These are phyloP conservation scores for Pseudogymnoascus sp. DNA, from an alignment of 2,329 filamentous ascomycete species.

Conservation along the genomic window DNA sequence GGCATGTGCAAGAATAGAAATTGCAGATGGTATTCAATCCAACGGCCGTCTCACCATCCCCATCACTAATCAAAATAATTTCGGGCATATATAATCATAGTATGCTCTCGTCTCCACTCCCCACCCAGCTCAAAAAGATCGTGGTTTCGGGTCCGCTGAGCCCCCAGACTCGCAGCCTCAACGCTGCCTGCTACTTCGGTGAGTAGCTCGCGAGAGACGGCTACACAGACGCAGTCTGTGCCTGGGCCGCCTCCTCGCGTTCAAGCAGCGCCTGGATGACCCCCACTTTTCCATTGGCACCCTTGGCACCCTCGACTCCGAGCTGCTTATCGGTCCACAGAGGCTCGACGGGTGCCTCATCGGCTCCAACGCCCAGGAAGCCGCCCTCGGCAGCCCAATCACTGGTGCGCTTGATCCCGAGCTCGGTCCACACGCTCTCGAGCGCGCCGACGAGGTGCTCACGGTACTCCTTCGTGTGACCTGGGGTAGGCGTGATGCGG, in stretches of 20 bases:
- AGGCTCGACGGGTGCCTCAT: conserved; percentile 51
- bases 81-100: neutral
- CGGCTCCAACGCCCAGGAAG: conserved; percentile 83
- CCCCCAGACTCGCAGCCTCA: conserved; percentile 13
- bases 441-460: conserved; percentile 78
- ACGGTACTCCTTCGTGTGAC: conserved; percentile 76
- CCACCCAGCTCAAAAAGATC: conserved; percentile 20
- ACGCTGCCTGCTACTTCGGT: neutral
- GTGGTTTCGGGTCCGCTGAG: conserved; percentile 30
- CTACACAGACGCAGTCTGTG: conserved; percentile 27
- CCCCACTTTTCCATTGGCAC: conserved; percentile 32
- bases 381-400: conserved; percentile 88
- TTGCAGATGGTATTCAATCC: neutral
- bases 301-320: conserved; percentile 50
- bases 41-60: neutral
- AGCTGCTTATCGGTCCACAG: conserved; percentile 91
- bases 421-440: conserved; percentile 78
- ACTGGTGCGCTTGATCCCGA: conserved; percentile 84
- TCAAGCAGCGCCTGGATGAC: conserved; percentile 53
- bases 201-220: conserved; percentile 19
- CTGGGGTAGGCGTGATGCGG: conserved; percentile 90
- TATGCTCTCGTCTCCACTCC: neutral
- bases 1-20: neutral
- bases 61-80: neutral
- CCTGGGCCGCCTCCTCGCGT: conserved; percentile 37